Percentiles rank a stretch among this genome's conserved stretches.
phyloP scores from a whole-genome alignment of 2,329 filamentous ascomycete species.

The Raffaelea ambrosiae region DNA sequence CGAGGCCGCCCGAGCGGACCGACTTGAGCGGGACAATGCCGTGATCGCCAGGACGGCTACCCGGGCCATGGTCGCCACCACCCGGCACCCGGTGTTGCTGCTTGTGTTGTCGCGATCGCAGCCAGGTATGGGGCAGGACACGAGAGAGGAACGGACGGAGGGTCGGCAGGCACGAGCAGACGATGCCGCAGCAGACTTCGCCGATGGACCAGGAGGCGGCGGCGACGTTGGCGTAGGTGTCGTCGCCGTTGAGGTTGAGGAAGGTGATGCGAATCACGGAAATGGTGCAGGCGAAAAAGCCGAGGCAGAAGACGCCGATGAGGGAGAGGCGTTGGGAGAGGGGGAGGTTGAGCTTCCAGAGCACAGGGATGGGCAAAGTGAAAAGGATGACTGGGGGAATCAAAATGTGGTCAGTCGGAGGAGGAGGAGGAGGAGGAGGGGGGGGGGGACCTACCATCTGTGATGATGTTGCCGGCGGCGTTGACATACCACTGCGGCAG shows the following conservation, averaged over 20 bases:
- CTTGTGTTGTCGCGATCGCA: no score
- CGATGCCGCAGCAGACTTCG: constrained; percentile 27
- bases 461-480: constrained; percentile 27
- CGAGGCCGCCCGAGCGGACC: no score
- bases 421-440: background rate
- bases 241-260: constrained; percentile 23
- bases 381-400: constrained; percentile 21
- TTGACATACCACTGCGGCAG: constrained; percentile 27
- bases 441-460: constrained; percentile 16
- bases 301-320: constrained; percentile 27
- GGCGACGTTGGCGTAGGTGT: constrained; percentile 26
- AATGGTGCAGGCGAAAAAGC: constrained; percentile 31
- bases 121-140: no score
- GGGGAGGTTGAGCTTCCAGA: constrained; percentile 16
- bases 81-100: no score
- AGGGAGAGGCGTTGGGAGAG: constrained; percentile 19
- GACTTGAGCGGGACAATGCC: no score
- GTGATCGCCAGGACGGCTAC: no score
- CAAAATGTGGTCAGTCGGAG: no score
- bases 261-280: constrained; percentile 30
- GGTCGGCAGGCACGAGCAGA: constrained; percentile 27
- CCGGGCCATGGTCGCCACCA: no score
- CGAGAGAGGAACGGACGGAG: constrained; percentile 20
- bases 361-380: constrained; percentile 24
- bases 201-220: constrained; percentile 24